Percentiles rank a stretch among this genome's conserved stretches.
These are phyloP conservation scores for Yarrowia deformans DNA, from an alignment of 805 yeast species.

Conservation along the genomic window DNA sequence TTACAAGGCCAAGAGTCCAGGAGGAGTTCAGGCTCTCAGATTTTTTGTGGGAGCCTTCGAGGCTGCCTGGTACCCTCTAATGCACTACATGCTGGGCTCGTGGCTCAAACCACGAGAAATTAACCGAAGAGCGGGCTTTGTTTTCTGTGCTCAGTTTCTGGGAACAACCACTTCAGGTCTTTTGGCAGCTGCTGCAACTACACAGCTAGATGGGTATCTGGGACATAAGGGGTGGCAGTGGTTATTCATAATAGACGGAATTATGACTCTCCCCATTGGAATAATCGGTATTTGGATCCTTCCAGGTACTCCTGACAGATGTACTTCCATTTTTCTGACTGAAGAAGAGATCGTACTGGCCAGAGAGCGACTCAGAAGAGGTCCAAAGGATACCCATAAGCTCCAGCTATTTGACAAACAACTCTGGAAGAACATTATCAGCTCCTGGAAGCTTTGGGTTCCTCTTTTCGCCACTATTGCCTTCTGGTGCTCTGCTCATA, in stretches of 20 bases:
- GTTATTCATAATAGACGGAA: conserved; percentile 70
- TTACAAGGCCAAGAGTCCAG: conserved; percentile 45
- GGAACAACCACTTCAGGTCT: conserved; percentile 70
- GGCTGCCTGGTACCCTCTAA: conserved; percentile 47
- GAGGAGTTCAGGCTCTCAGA: conserved; percentile 47
- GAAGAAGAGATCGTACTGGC: conserved; percentile 47
- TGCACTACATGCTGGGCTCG: conserved; percentile 46
- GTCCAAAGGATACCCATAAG: conserved; percentile 27
- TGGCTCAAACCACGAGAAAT: conserved; percentile 49
- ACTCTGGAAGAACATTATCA: conserved; percentile 60
- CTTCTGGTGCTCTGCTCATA: conserved; percentile 59
- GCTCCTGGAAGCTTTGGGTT: conserved; percentile 67
- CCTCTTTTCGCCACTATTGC: conserved; percentile 62
- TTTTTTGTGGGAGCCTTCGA: conserved; percentile 50
- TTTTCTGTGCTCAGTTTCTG: conserved; percentile 48
- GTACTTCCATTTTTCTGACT: conserved; percentile 46
- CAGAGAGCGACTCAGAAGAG: conserved; percentile 35
- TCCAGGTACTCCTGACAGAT: conserved; percentile 60
- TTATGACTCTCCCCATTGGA: conserved; percentile 54
- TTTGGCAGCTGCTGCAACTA: conserved; percentile 63
- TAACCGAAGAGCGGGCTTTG: conserved; percentile 52
- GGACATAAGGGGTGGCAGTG: conserved; percentile 65
- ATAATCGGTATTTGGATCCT: conserved; percentile 54
- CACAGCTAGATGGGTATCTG: conserved; percentile 56
- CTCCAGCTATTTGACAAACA: conserved; percentile 52